A percentile compares a stretch with the other conserved stretches of the same genome.
Evolutionary conservation across 305 asterid genomes (phyloP).

Genomic region (Fraxinus platypoda): DNA sequence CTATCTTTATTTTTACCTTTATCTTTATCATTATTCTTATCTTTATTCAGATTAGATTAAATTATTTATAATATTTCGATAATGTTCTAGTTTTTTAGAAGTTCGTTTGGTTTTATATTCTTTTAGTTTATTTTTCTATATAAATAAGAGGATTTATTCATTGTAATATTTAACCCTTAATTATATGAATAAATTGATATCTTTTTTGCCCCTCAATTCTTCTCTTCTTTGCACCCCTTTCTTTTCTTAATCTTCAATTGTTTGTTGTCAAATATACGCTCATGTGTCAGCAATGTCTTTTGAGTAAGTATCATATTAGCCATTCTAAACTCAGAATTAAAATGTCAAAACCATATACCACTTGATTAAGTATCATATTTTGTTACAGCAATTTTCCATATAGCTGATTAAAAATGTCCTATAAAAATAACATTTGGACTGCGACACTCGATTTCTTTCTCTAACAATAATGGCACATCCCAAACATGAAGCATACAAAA

Average conservation of each 20-base stretch:
- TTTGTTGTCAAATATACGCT: neutral
- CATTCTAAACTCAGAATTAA: neutral
- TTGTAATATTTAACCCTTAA: neutral
- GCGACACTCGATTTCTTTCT: neutral
- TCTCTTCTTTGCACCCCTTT: neutral
- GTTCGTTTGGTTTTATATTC: neutral
- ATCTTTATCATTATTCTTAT: too few species aligned
- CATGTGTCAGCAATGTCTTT: neutral
- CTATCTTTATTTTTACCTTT: too few species aligned
- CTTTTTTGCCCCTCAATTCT: neutral
- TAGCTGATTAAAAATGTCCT: neutral
- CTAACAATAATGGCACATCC: neutral
- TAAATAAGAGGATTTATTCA: too few species aligned
- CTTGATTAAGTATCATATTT: neutral
- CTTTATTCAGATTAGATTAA: too few species aligned
- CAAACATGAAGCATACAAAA: neutral
- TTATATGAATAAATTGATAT: neutral
- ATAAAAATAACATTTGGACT: neutral
- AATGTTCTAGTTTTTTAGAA: neutral
- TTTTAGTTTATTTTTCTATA: neutral
- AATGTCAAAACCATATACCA: neutral
- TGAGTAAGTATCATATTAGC: neutral
- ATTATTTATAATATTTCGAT: too few species aligned
- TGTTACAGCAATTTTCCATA: neutral
- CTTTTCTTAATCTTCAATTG: neutral